Conservation (phyloP, 768 basidiomycete genomes). For the Ephemerocybe angulata region DNA sequence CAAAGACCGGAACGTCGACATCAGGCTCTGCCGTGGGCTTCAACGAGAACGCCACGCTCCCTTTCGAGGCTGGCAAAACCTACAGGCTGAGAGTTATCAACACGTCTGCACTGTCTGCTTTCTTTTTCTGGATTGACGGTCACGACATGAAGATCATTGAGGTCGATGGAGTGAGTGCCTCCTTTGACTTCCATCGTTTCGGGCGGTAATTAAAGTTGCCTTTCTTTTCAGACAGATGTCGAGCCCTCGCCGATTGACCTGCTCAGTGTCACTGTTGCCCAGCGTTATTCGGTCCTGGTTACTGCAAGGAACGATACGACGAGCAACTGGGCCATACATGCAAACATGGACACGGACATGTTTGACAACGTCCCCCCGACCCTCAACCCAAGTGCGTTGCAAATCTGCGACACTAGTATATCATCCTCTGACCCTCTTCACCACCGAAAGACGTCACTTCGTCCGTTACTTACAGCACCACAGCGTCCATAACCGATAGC, state of each 20-base stretch:
- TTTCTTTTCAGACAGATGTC: conserved; percentile 58
- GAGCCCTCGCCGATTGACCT: conserved; percentile 70
- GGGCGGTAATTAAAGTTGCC: background rate
- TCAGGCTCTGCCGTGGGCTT: conserved; percentile 66
- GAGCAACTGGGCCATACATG: conserved; percentile 85
- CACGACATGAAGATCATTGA: conserved; percentile 84
- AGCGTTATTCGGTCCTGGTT: conserved; percentile 91
- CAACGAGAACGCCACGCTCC: conserved; percentile 82
- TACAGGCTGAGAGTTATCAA: conserved; percentile 90
- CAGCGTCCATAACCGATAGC: conserved; percentile 47
- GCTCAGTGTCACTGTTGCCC: conserved; percentile 76
- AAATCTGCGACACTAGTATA: background rate
- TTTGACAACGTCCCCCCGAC: conserved; percentile 76
- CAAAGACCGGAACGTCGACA: conserved; percentile 47
- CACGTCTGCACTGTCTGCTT: conserved; percentile 66
- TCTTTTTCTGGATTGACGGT: conserved; percentile 88
- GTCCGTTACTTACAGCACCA: conserved; percentile 69
- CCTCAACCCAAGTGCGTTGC: conserved; percentile 66
- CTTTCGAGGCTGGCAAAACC: conserved; percentile 83
- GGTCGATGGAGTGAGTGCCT: conserved; percentile 68
- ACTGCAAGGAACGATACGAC: conserved; percentile 83
- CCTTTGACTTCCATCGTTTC: background rate
- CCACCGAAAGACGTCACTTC: conserved; percentile 76
- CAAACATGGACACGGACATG: conserved; percentile 88
- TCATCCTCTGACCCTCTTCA: background rate